A percentile compares a stretch with the other conserved stretches of the same genome.
These are phyloP conservation scores for Lentinula sp. DNA, from an alignment of 768 basidiomycete genomes.

Conservation along the genomic window DNA sequence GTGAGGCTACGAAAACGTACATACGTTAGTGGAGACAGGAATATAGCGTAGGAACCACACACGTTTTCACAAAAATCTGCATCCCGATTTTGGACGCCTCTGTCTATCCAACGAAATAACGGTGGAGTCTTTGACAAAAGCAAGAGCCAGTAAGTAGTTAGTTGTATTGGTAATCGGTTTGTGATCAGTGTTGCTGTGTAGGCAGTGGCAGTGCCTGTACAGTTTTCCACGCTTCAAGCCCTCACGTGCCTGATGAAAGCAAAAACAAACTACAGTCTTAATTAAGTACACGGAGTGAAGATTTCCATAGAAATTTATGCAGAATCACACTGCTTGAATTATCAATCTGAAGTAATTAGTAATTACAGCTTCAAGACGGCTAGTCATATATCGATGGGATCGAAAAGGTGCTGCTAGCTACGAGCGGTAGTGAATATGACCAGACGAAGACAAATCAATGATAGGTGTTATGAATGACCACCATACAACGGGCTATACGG, in stretches of 20 bases:
- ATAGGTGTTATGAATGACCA: too few species aligned
- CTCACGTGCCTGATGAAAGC: neutral
- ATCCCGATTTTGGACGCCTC: conserved; percentile 64
- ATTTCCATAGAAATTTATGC: too few species aligned
- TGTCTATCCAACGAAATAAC: conserved; percentile 88
- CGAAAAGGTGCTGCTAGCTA: too few species aligned
- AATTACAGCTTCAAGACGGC: too few species aligned
- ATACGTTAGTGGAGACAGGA: conserved; percentile 8
- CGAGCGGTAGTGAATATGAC: too few species aligned
- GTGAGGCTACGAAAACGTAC: conserved; percentile 63
- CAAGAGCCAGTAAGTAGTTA: conserved; percentile 38
- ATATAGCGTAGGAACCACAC: conserved; percentile 22
- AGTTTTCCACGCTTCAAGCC: neutral
- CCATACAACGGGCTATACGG: too few species aligned
- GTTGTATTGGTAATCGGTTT: neutral
- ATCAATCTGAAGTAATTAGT: too few species aligned
- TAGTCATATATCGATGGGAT: too few species aligned
- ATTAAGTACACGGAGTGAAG: too few species aligned
- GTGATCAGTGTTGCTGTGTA: neutral
- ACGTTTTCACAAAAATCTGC: conserved; percentile 99
- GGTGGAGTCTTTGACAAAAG: conserved; percentile 94
- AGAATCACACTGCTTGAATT: too few species aligned
- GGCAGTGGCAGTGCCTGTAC: neutral
- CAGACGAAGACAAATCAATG: too few species aligned
- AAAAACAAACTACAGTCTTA: too few species aligned